phyloP scores from a whole-genome alignment of 345 rosid genomes.

The Theobroma cacao region DNA sequence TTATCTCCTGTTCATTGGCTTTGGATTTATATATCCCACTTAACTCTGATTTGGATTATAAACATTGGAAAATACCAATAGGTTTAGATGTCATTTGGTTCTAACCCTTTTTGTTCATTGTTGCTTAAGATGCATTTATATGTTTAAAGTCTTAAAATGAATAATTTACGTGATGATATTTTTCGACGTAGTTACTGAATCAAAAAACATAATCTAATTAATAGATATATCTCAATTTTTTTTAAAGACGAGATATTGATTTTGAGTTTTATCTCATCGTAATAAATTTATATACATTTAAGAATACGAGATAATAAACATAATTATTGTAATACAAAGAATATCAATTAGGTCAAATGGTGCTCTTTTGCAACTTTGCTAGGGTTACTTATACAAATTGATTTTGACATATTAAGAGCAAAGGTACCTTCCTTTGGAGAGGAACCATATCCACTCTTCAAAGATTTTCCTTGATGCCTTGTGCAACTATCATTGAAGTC shows the following conservation, averaged over 20 bases:
- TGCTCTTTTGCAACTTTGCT: background rate
- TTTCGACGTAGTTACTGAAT: background rate
- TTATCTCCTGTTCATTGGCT: background rate
- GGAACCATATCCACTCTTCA: background rate
- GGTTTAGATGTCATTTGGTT: background rate
- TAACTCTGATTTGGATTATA: background rate
- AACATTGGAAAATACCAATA: background rate
- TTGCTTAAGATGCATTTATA: background rate
- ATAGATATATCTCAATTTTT: too few species aligned
- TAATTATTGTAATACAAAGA: background rate
- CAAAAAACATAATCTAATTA: background rate
- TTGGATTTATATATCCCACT: background rate
- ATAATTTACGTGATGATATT: background rate
- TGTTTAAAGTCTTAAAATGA: background rate
- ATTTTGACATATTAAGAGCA: background rate
- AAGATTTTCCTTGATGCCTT: background rate
- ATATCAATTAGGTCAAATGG: background rate
- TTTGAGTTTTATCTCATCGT: too few species aligned
- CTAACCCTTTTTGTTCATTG: background rate
- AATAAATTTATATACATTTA: too few species aligned
- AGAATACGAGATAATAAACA: background rate
- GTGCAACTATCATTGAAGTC: slow-evolving; percentile 9
- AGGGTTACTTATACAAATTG: background rate
- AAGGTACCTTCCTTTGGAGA: background rate
- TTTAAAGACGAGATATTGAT: too few species aligned